phyloP scores from a whole-genome alignment of 441 rosid genomes.

The Theobroma grandiflorum region DNA sequence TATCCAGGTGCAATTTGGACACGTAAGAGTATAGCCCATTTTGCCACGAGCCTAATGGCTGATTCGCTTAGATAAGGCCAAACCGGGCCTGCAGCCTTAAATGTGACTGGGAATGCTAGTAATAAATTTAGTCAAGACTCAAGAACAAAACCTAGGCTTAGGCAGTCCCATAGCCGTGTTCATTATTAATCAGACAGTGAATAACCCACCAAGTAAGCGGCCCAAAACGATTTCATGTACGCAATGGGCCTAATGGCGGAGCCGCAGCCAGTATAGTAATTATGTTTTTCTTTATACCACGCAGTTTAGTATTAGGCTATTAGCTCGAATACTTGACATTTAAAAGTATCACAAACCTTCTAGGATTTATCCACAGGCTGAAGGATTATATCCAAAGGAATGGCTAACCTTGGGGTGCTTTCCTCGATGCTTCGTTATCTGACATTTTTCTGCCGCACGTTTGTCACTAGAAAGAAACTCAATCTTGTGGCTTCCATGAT shows the following conservation, averaged over 20 bases:
- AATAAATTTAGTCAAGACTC: neutral
- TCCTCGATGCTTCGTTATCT: neutral
- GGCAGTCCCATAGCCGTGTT: neutral
- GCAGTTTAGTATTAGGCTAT: no score
- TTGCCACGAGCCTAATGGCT: neutral
- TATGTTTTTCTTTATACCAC: no score
- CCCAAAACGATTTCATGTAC: neutral
- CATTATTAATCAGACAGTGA: neutral
- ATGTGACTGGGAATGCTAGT: no score
- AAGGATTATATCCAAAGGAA: neutral
- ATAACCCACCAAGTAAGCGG: neutral
- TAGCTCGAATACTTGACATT: neutral
- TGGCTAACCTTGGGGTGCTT: neutral
- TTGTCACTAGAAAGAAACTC: slow-evolving; percentile 1
- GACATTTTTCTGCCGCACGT: neutral
- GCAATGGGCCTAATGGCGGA: neutral
- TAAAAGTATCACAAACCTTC: neutral
- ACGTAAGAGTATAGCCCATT: neutral
- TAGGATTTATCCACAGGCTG: neutral
- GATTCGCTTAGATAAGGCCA: neutral
- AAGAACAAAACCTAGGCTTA: neutral
- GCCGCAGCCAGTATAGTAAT: neutral
- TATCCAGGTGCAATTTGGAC: no score
- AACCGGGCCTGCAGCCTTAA: neutral
- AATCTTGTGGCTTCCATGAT: neutral